Evolutionary conservation across 2,329 filamentous ascomycete genomes (phyloP), one percentile per base, ranked within the genome.

Genomic region (Talaromyces sp.): DNA sequence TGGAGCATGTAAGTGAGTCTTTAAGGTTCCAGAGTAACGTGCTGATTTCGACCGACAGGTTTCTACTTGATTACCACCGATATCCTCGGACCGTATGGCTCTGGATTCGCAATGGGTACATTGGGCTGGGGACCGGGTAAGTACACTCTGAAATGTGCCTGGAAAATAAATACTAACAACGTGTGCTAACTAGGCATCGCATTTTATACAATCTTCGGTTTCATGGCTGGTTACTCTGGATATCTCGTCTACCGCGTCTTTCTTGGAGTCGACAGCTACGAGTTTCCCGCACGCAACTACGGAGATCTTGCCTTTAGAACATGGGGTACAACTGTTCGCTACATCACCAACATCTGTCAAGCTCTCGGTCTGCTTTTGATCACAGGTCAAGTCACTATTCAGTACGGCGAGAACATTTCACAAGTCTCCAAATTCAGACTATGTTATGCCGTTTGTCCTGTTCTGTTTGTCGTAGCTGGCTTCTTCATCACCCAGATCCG

Each of bases 401-500:
- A 70, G 52, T 82, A 79, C 46, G 81, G 81, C 3, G 78, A 84
- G 66, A 77, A 77, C 17, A 77, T 85, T 22, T 80, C 78, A 1
- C 80, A 84, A 65, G 74, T 82, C 53, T 76, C 78, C 33, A 76
- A 75, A 62, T 75, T 75, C 53, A 71, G 69, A 0, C 67, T 84
- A 10, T 84, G 81, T 70, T 84, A 80, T 66, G 73, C 78, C 40
- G 75, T 79, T 8, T 83, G 80, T 63, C 75, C 77, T 11, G 64
- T 83, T 19, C 70, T 84, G 15, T 82, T 80, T 63, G 75, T 77
- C 52, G 63, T 78, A 10, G 73, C 73, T 6, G 82, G 83, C 15
- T 80, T 83, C 58, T 28, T 82, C 9, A 61, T 84, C 3, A 80
- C 80, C 2, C 82, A 84, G 63, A 79, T 85, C 46, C 75, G 83